Base-by-base conservation (phyloP, 2,329 filamentous ascomycete species). In the Cryphonectria parasitica region DNA sequence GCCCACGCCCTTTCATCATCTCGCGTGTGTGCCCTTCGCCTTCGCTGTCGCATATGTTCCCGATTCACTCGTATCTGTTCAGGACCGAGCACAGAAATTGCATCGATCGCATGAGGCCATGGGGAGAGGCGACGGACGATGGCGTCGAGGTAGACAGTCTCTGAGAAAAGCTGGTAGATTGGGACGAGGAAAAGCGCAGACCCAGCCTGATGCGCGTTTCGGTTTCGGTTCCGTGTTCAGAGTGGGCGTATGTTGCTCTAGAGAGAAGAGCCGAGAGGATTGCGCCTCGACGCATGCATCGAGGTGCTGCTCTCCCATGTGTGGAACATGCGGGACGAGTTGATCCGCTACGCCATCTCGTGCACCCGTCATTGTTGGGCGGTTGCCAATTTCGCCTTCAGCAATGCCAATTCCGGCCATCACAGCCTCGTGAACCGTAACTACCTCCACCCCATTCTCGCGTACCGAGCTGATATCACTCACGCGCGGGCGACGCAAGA, bases 121-220 rank as follows among this genome's bases (percentile, higher is more conserved):
- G 65, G 49, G 8, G 36, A 36, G 43, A 39, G 25, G 22, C 13
- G 65, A 31, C 15, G 22, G 52, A 45, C 65, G n/a, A 60, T n/a
- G 39, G 36, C 39, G 52, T 58, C n/a, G 36, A 15, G 56, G 65
- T 61, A 67, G 65, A 39, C 65, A 52, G 45, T 67, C 19, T 45
- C 6, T 43, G 52, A 67, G 19, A 15, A 67, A 67, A 2, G 34
- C 54, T 2, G 52, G 52, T 19, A 45, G 25, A 17, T 17, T 31
- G 22, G 54, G 36, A 36, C 36, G 65, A 8, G 65, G 19, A 25
- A 43, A 67, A 13, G 65, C n/a, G n/a, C 41, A 67, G 25, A 61
- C 17, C 28, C 52, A 67, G 34, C 65, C n/a, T 2, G 2, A 17
- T 11, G 28, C 7, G 34, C 65, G 52, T 17, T 60, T 58, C 39